These are phyloP conservation scores for Boletus edulis DNA, from an alignment of 768 basidiomycete genomes.

Conservation along the genomic window DNA sequence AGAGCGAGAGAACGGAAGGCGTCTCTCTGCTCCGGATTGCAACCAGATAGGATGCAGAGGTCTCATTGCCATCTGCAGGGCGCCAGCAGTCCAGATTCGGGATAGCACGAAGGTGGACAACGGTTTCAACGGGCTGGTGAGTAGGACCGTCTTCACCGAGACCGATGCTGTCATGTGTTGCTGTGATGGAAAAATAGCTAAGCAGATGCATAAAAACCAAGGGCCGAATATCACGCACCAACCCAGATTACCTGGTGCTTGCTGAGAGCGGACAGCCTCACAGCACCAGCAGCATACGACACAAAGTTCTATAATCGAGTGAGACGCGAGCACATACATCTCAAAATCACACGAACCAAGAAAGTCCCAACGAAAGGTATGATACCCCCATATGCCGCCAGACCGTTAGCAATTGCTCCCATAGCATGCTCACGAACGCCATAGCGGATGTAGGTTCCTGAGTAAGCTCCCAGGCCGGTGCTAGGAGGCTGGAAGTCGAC, in stretches of 20 bases:
- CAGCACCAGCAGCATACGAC: constrained; percentile 90
- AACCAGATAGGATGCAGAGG: constrained; percentile 86
- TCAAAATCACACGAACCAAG: constrained; percentile 51
- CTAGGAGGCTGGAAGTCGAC: constrained; percentile 90
- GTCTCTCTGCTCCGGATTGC: constrained; percentile 73
- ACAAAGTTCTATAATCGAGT: constrained; percentile 71
- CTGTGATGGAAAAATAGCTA: constrained; percentile 34
- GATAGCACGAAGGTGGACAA: constrained; percentile 79
- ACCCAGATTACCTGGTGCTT: constrained; percentile 93
- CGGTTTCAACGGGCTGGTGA: constrained; percentile 93
- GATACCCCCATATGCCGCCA: constrained; percentile 86
- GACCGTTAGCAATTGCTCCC: constrained; percentile 93
- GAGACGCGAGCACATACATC: constrained; percentile 7
- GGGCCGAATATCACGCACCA: constrained; percentile 45
- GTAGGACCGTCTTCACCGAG: constrained; percentile 94
- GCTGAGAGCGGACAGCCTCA: constrained; percentile 86
- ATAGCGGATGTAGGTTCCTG: constrained; percentile 90
- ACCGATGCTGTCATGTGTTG: constrained; percentile 94
- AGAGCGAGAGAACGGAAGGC: constrained; percentile 80
- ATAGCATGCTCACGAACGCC: constrained; percentile 98
- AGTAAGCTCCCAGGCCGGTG: constrained; percentile 80
- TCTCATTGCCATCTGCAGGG: constrained; percentile 95
- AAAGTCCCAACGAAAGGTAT: constrained; percentile 92
- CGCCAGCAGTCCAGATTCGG: constrained; percentile 94
- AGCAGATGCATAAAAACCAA: background rate